Percentiles rank a stretch among this genome's conserved stretches.
These are phyloP conservation scores for Oryza officinalis DNA, from an alignment of 176 grass and related monocot genomes.

Conservation along the genomic window DNA sequence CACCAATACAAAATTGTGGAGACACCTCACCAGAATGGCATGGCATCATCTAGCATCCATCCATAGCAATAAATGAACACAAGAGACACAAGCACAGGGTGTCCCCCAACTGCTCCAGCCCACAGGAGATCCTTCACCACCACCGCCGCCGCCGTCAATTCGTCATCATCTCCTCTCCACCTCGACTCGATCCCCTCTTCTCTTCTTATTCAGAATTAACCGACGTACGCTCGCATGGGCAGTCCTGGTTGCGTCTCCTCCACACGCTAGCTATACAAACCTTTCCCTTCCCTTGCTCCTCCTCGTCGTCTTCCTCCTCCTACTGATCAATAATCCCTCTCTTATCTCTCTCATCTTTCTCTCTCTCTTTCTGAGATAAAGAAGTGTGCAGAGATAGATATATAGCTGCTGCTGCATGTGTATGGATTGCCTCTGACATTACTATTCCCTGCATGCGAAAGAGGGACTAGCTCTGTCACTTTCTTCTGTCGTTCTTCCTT, in stretches of 20 bases:
- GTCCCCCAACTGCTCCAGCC: neutral
- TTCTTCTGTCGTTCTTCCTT: no score
- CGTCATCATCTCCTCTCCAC: neutral
- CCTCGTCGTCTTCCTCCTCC: neutral
- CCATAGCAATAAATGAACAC: neutral
- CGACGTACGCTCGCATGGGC: conserved; percentile 10
- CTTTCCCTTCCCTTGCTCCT: neutral
- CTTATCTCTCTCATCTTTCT: neutral
- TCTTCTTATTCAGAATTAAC: neutral
- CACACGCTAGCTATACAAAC: conserved; percentile 24
- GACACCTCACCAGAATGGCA: neutral
- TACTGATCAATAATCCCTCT: neutral
- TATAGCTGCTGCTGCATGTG: neutral
- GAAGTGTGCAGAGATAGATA: neutral
- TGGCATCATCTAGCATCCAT: neutral
- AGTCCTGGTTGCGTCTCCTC: conserved; percentile 52
- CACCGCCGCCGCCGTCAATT: neutral
- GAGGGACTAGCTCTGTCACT: neutral
- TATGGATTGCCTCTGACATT: neutral
- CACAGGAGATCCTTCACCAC: conserved; percentile 34
- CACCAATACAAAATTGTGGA: neutral
- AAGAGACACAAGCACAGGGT: neutral
- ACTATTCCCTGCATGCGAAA: neutral
- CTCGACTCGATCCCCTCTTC: neutral
- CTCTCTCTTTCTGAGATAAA: neutral